Percentiles rank a stretch among this genome's conserved stretches.
These are phyloP conservation scores for Lophium mytilinum DNA, from an alignment of 495 filamentous ascomycete genomes.

Conservation along the genomic window DNA sequence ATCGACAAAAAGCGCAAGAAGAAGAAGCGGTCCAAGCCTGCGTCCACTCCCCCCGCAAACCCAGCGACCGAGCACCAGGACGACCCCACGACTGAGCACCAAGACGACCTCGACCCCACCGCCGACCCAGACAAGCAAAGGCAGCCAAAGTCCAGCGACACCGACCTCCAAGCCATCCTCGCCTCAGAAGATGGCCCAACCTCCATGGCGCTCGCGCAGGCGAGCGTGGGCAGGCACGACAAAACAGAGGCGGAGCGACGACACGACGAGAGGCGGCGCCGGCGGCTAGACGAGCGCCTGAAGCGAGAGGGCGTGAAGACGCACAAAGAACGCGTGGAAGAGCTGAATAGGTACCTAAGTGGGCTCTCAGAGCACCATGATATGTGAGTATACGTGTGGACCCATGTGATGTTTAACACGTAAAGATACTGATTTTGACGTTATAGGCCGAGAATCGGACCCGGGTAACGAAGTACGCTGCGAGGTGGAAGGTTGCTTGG, in stretches of 20 bases:
- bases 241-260: slow-evolving; percentile 85
- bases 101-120: no score
- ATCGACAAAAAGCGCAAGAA: slow-evolving; percentile 60
- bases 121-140: slow-evolving; percentile 14
- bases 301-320: slow-evolving; percentile 82
- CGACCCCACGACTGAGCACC: background rate
- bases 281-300: slow-evolving; percentile 68
- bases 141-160: background rate
- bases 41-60: background rate
- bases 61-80: slow-evolving; percentile 23
- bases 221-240: slow-evolving; percentile 8
- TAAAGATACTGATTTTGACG: background rate
- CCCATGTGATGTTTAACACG: background rate
- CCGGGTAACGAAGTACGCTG: slow-evolving; percentile 19
- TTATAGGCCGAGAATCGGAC: slow-evolving; percentile 27
- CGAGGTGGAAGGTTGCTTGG: background rate
- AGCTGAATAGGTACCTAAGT: slow-evolving; percentile 87
- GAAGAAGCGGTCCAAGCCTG: slow-evolving; percentile 43
- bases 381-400: slow-evolving; percentile 51
- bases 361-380: slow-evolving; percentile 94
- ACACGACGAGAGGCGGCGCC: slow-evolving; percentile 70
- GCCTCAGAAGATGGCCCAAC: slow-evolving; percentile 8
- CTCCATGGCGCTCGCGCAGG: slow-evolving; percentile 7
- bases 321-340: slow-evolving; percentile 93
- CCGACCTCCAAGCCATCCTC: background rate